Base-by-base conservation (phyloP, 306 rosid species). In the Fagus crenata region DNA sequence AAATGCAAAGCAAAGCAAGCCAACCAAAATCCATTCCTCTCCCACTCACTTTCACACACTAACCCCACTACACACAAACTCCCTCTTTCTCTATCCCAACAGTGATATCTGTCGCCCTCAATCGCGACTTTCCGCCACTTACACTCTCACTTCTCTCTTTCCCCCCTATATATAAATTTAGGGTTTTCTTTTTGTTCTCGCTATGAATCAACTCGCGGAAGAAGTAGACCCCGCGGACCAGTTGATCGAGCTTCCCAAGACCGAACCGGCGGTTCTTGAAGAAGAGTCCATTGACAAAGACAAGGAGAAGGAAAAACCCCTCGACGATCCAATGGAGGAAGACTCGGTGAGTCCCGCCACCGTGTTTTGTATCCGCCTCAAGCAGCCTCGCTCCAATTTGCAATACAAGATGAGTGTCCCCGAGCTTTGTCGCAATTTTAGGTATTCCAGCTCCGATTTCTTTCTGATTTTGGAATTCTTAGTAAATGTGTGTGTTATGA, bases 81-180 rank as follows among this genome's bases (percentile, higher is more conserved):
- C 89, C 90, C 82, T 81, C 85, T 79, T 83, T 76, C 83, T 80
- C 72, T 79, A 68, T 53, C 56, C 51, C 77, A 80, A 90, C 89
- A 86, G 94, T 88, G 89, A 69, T 84, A 90, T 81, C 97, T 95
- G 99, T 95, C 99, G 89, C 96, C 97, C 87, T 95, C 97, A 89
- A 85, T 86, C 83, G 87, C 84, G 90, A 95, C 99, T 95, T 95
- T 95, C 93, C 87, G 53, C 98, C 97, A 88, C 95, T 84, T 49
- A 39, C 58, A 46, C 28, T 22, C 28, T 46, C 51, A 46, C 51
- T 33, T 60, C 74, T 73, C 18, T 64, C 85, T 69, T 54, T 60
- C 65, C 59, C 71, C 42, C 61, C 51, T 60, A 80, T 88, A 89
- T 90, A 89, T 81, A 87, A 76, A 51, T 86, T 80, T 22, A 81